Evolutionary conservation across 148 eudicot genomes (phyloP).

Genomic region (Dysphania ambrosioides): DNA sequence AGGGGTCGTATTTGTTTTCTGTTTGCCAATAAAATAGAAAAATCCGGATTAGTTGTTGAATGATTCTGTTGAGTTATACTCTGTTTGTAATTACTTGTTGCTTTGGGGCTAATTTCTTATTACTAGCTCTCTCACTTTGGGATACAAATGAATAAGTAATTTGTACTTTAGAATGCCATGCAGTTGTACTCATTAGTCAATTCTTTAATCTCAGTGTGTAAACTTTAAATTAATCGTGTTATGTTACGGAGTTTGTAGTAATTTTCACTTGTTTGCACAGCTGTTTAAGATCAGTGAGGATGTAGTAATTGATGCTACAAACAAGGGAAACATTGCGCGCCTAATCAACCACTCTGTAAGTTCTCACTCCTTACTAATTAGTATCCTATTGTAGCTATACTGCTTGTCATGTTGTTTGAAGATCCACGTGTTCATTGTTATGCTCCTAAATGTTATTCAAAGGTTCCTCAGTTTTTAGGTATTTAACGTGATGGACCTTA

Average conservation of each 20-base stretch:
- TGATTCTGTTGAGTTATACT: not conserved
- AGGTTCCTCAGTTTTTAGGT: not conserved
- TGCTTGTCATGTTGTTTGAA: not conserved
- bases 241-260: not conserved
- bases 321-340: constrained; percentile 88
- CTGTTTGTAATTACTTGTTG: not conserved
- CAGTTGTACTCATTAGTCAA: not conserved
- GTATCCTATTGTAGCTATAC: not conserved
- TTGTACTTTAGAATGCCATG: not conserved
- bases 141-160: not conserved
- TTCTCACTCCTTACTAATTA: constrained; percentile 6
- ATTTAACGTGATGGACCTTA: not conserved
- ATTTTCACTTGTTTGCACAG: constrained; percentile 41
- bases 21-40: not conserved
- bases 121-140: not conserved
- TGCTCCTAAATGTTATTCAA: not conserved
- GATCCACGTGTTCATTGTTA: not conserved
- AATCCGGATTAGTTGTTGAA: not conserved
- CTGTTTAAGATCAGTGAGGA: constrained; percentile 89
- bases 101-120: not conserved
- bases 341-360: constrained; percentile 93
- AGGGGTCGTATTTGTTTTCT: not conserved
- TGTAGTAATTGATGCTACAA: constrained; percentile 83
- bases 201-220: not conserved
- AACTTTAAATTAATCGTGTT: not conserved